These are phyloP conservation scores for Aspergillus heteromorphus DNA, from an alignment of 495 filamentous ascomycete species.

Conservation along the genomic window DNA sequence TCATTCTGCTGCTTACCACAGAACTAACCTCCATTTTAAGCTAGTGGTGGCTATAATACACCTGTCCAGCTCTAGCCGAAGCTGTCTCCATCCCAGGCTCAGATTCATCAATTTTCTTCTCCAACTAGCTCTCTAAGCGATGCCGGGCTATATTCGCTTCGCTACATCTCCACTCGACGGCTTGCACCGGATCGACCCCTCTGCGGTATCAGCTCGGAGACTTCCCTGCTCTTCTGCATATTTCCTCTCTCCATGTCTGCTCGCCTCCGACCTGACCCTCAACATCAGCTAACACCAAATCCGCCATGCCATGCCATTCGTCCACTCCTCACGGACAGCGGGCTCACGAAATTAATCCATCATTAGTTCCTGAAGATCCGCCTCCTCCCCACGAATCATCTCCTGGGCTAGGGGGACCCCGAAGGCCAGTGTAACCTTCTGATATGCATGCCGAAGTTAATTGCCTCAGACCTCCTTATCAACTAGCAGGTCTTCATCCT, in stretches of 20 bases:
- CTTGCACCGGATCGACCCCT: neutral
- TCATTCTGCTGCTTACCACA: too few relatives aligned
- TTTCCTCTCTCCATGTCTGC: neutral
- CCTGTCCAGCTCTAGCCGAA: too few relatives aligned
- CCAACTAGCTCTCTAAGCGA: too few relatives aligned
- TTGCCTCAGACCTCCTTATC: neutral
- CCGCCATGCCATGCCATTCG: neutral
- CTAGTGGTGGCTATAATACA: too few relatives aligned
- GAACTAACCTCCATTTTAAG: too few relatives aligned
- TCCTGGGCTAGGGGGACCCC: neutral
- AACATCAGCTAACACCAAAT: neutral
- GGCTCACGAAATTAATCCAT: neutral
- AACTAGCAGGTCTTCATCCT: neutral
- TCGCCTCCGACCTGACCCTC: neutral
- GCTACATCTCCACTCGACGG: neutral
- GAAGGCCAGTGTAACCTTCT: conserved; percentile 15
- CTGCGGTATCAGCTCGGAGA: neutral
- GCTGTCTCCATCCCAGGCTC: too few relatives aligned
- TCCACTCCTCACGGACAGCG: neutral
- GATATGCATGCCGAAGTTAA: neutral
- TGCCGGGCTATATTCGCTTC: too few relatives aligned
- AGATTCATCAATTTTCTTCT: too few relatives aligned
- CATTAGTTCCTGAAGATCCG: conserved; percentile 1
- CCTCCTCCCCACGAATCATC: conserved; percentile 2
- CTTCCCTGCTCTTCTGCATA: neutral